Evolutionary conservation across 1,284 basidiomycete species (phyloP).

Genomic region (Wolfiporia cocos): DNA sequence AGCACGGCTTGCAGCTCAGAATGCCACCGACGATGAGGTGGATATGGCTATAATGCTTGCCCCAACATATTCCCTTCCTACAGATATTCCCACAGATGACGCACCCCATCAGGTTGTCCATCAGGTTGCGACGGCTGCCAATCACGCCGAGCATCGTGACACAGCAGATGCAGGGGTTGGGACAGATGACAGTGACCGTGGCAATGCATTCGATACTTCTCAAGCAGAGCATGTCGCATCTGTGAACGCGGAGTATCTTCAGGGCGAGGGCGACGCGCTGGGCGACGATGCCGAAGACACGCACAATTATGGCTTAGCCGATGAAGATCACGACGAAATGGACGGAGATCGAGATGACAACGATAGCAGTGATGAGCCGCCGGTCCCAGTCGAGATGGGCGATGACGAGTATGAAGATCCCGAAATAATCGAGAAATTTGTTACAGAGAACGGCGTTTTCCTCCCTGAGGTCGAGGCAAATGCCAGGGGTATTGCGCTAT

Average conservation of each 20-base stretch:
- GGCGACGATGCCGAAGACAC: neutral
- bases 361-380: neutral
- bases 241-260: no score
- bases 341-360: neutral
- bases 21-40: neutral
- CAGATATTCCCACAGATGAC: neutral
- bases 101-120: no score
- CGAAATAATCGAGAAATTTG: neutral
- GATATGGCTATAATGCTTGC: neutral
- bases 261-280: no score
- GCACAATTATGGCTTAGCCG: neutral
- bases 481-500: neutral
- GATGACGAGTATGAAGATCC: conserved; percentile 6
- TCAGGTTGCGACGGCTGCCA: no score
- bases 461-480: conserved; percentile 1
- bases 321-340: conserved; percentile 1
- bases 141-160: no score
- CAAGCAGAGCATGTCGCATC: no score
- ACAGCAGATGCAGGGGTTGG: no score
- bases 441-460: neutral
- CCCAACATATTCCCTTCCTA: neutral
- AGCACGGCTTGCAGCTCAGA: conserved; percentile 1
- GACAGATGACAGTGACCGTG: no score
- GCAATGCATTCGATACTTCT: no score
- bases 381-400: conserved; percentile 2